Base-by-base conservation (phyloP, 495 filamentous ascomycete genomes). In the Neurospora sp. region DNA sequence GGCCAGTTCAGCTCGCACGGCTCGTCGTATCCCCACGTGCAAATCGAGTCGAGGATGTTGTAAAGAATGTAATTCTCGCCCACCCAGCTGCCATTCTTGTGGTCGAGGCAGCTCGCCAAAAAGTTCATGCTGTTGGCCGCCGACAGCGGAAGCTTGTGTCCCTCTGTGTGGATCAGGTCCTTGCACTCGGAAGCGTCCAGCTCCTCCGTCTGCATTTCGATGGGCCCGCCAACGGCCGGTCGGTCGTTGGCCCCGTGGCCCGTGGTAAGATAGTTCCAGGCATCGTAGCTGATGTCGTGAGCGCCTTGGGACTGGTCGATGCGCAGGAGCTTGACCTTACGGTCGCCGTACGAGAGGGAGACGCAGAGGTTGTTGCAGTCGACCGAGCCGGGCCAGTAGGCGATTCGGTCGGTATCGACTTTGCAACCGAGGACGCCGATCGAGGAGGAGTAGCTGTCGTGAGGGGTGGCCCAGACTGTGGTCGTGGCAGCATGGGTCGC, bases 41-140 rank as follows among this genome's bases (percentile, higher is more conserved):
- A 85, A 12, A 83, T 80, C 31, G 83, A 73, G 71, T 85, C 83
- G 42, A 82, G 73, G 37, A 85, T 83, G 72, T 85, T 85, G 75
- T 82, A 85, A 8, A 85, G 81, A 47, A 81, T 53, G 77, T 83
- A 77, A 74, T 85, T 83, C 71, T 77, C 77, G 31, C 74, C 82
- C 12, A 85, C 80, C 82, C 82, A 85, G 73, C 75, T 84, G 14
- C 53, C 53, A 69, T 82, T 80, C 20, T 73, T 73, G 69, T 76
- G 74, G 1, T 69, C 75, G 14, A 86, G 81, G 71, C 84, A 86
- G 75, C 79, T 82, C 18, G 82, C 80, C 4, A 86, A 73, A 53
- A 80, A 86, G 44, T 85, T 84, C 81, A 86, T 86, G 75, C 84
- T 85, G 78, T 86, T 86, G 39, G 83, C 74, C 4, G 83, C 84